A percentile compares a stretch with the other conserved stretches of the same genome.
These are phyloP conservation scores for Aspergillus piperis DNA, from an alignment of 2,329 filamentous ascomycete genomes.

Conservation along the genomic window DNA sequence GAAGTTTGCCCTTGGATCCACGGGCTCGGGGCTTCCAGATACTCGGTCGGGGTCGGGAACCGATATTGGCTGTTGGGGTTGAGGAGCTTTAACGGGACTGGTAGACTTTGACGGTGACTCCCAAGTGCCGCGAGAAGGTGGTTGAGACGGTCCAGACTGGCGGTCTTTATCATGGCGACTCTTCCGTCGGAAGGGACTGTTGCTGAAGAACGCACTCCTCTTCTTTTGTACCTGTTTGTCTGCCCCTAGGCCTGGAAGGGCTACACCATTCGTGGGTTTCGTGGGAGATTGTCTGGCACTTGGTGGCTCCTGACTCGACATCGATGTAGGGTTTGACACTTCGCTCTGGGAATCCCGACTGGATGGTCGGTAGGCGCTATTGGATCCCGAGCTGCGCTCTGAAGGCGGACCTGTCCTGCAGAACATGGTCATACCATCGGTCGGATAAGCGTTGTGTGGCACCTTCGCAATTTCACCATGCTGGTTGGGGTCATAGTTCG, in stretches of 20 bases:
- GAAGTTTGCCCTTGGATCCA: constrained; percentile 88
- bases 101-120: constrained; percentile 46
- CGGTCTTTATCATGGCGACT: constrained; percentile 74
- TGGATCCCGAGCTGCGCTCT: constrained; percentile 66
- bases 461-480: constrained; percentile 66
- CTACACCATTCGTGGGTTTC: constrained; percentile 55
- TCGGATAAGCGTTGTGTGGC: constrained; percentile 90
- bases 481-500: constrained; percentile 59
- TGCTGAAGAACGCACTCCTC: constrained; percentile 87
- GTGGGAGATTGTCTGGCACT: constrained; percentile 73
- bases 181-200: constrained; percentile 89
- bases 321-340: constrained; percentile 83
- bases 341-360: constrained; percentile 90
- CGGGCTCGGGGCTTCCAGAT: constrained; percentile 74
- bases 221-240: constrained; percentile 70
- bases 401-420: constrained; percentile 75
- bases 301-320: constrained; percentile 79
- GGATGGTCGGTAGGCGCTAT: constrained; percentile 69
- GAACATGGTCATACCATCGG: constrained; percentile 97
- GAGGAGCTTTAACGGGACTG: constrained; percentile 47
- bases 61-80: constrained; percentile 15
- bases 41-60: constrained; percentile 24
- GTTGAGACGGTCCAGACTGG: constrained; percentile 37
- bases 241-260: constrained; percentile 51
- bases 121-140: constrained; percentile 56